Base-by-base conservation (phyloP, 495 filamentous ascomycete genomes). In the Mycothermus thermophilus region DNA sequence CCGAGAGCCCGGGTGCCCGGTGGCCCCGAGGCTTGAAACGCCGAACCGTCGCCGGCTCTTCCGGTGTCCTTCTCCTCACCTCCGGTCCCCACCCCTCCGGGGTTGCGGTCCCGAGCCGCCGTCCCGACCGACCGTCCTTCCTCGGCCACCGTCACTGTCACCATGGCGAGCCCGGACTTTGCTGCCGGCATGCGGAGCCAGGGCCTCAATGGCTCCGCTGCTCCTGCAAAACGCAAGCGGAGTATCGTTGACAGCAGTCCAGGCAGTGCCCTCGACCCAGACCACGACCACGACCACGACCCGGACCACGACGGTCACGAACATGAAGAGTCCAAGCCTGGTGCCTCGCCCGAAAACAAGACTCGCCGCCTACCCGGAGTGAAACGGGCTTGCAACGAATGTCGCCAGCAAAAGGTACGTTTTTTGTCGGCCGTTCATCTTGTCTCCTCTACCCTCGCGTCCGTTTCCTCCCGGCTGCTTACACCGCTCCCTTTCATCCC, bases 311-410 rank as follows among this genome's bases (percentile, higher is more conserved):
- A 70, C 59, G 73, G 72, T 52, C 65, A 75, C 40, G 74, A 77
- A 41, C 77, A 77, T 7, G 66, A 66, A 5, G 75, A 83, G 37
- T 85, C 87, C 56, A 67, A 80, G 43, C 83, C 47, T 3, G 51
- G 47, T 8, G 50, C 30, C 35, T 55, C 52, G 3, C 52, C 52
- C 12, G 52, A 51, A 40, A 36, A 50, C 25, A 55, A 52, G 40
- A 50, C 27, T 21, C 52, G 52, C 23, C 48, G 54, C 6, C 40
- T 54, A 37, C 80, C 80, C 9, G 74, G 75, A 8, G 78, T 85
- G 29, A 93, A 92, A 59, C 73, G 84, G 39, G 86, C 86, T 11
- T 93, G 86, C 55, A 93, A 95, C 59, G 83, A 95, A 54, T 95
- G 87, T 57, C 74, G 85, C 25, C 87, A 95, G 57, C 86, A 94